A percentile compares a stretch with the other conserved stretches of the same genome.
These are phyloP conservation scores for Sindora glabra DNA, from an alignment of 306 rosid species.

Conservation along the genomic window DNA sequence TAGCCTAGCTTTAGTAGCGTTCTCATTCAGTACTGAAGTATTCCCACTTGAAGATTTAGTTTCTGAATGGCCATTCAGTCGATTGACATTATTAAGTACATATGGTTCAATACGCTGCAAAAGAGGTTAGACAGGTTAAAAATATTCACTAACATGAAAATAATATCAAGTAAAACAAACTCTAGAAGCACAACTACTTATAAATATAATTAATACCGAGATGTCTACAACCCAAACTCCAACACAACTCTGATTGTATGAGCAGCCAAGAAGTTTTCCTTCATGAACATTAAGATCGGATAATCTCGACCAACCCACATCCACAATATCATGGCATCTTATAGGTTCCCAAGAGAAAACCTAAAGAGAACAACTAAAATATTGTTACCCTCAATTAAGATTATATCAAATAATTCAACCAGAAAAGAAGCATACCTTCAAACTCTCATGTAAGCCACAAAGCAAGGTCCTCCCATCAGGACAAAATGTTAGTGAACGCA, in stretches of 20 bases:
- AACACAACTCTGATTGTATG: constrained; percentile 94
- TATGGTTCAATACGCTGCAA: constrained; percentile 88
- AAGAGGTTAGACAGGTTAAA: constrained; percentile 21
- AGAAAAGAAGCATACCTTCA: constrained; percentile 54
- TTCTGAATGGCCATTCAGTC: constrained; percentile 75
- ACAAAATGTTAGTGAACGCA: constrained; percentile 81
- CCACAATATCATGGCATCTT: constrained; percentile 82
- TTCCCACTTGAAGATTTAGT: constrained; percentile 66
- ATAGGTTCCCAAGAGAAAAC: constrained; percentile 97
- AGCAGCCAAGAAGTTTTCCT: constrained; percentile 98
- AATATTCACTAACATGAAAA: constrained; percentile 16
- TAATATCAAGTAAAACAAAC: constrained; percentile 11
- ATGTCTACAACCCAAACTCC: constrained; percentile 99
- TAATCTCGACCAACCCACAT: constrained; percentile 94
- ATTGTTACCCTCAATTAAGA: constrained; percentile 13
- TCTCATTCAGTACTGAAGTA: constrained; percentile 55
- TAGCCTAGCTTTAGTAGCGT: constrained; percentile 47
- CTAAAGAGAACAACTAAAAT: constrained; percentile 32
- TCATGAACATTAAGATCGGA: constrained; percentile 97
- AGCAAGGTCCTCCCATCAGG: constrained; percentile 97
- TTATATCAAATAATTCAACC: constrained; percentile 4
- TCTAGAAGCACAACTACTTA: constrained; percentile 5
- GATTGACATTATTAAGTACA: constrained; percentile 48
- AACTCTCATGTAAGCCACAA: constrained; percentile 95
- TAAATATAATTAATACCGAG: constrained; percentile 54